Conservation (phyloP, 345 rosid species). For the Brassica rapa region DNA sequence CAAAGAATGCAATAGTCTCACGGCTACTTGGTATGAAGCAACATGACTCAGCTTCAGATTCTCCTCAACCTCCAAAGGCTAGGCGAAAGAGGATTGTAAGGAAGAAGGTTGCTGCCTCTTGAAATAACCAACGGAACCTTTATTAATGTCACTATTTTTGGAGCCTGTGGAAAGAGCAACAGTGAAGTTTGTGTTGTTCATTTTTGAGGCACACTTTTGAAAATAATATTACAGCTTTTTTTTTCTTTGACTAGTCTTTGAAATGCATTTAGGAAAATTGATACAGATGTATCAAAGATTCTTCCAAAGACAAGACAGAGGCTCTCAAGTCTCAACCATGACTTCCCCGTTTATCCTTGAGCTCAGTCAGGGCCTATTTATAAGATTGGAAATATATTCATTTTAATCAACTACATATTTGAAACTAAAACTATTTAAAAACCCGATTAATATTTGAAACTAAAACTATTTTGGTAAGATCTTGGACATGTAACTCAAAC, state of each 20-base stretch:
- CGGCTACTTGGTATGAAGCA: slow-evolving; percentile 80
- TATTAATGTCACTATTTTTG: background rate
- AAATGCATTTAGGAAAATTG: background rate
- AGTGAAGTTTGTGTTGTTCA: slow-evolving; percentile 33
- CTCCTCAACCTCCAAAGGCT: slow-evolving; percentile 58
- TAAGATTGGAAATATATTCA: no score
- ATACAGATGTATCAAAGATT: no score
- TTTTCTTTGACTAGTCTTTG: slow-evolving; percentile 26
- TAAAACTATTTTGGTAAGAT: no score
- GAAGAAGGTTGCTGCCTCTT: slow-evolving; percentile 58
- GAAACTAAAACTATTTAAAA: no score
- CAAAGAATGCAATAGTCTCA: slow-evolving; percentile 73
- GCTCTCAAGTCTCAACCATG: slow-evolving; percentile 28
- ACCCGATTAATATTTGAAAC: no score
- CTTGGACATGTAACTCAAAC: no score
- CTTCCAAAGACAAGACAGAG: no score
- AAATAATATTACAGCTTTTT: background rate
- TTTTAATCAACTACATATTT: no score
- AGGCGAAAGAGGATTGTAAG: slow-evolving; percentile 79
- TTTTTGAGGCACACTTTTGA: slow-evolving; percentile 20
- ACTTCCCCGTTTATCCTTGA: slow-evolving; percentile 39
- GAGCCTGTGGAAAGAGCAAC: slow-evolving; percentile 15
- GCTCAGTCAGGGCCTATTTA: no score
- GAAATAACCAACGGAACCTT: slow-evolving; percentile 15
- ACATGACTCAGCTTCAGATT: slow-evolving; percentile 50